Evolutionary conservation across 106 monocot genomes (phyloP).

Genomic region (Cymbidium sinense): DNA sequence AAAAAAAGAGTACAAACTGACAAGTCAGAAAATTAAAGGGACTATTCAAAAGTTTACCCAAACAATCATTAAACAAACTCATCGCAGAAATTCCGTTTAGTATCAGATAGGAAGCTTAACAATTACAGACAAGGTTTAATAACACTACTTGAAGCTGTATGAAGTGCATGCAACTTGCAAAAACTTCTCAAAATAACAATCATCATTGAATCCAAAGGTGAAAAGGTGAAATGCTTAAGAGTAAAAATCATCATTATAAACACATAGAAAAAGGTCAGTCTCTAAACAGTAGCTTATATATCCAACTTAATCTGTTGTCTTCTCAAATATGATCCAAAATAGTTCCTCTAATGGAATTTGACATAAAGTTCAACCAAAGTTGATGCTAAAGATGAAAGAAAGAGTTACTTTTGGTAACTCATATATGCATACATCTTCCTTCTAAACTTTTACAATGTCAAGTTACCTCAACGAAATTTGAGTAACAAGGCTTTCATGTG

Average conservation of each 20-base stretch:
- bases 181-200: not conserved
- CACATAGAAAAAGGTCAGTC: not conserved
- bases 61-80: not conserved
- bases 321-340: no score
- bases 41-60: not conserved
- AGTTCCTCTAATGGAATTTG: no score
- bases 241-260: not conserved
- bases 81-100: not conserved
- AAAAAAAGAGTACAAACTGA: not conserved
- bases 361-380: no score
- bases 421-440: no score
- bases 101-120: not conserved
- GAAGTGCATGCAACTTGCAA: not conserved
- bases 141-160: not conserved
- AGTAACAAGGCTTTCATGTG: no score
- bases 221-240: not conserved
- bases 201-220: not conserved
- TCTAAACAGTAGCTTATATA: no score
- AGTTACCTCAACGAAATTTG: no score
- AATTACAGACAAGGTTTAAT: not conserved
- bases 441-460: no score
- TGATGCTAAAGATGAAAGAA: no score
- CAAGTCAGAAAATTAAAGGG: not conserved
- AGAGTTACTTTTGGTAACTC: no score
- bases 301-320: no score